phyloP scores from a whole-genome alignment of 371 early-diverging fungal species.

The Smittium mucronatum region DNA sequence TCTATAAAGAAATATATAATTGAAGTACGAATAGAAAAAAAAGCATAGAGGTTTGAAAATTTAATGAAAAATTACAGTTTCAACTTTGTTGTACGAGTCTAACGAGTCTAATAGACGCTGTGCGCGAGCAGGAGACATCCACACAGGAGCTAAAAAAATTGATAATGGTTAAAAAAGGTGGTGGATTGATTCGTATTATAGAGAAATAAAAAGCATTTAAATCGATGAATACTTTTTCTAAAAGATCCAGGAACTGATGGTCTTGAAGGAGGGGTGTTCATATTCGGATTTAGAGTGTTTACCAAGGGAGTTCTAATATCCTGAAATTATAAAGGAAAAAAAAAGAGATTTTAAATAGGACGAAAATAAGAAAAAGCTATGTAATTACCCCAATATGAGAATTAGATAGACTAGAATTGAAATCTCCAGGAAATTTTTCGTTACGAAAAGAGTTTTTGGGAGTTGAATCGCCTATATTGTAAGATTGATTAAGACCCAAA shows the following conservation, averaged over 20 bases:
- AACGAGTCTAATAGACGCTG: not conserved
- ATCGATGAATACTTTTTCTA: not conserved
- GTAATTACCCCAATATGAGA: too few relatives aligned
- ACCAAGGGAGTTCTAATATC: not conserved
- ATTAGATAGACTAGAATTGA: too few relatives aligned
- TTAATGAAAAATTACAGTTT: not conserved
- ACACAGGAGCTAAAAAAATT: not conserved
- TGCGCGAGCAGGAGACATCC: slow-evolving; percentile 6
- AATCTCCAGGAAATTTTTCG: too few relatives aligned
- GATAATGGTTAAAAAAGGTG: not conserved
- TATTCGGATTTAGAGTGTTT: not conserved
- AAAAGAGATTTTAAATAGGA: too few relatives aligned
- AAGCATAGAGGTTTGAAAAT: too few relatives aligned
- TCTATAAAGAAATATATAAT: too few relatives aligned
- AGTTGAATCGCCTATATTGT: too few relatives aligned
- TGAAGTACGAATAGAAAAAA: too few relatives aligned
- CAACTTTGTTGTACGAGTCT: not conserved
- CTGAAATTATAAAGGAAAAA: not conserved
- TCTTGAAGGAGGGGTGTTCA: not conserved
- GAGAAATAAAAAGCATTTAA: too few relatives aligned
- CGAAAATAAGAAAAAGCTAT: too few relatives aligned
- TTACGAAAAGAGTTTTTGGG: too few relatives aligned
- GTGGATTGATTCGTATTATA: not conserved
- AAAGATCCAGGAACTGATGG: not conserved
- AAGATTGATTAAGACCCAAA: too few relatives aligned